Conservation (phyloP, 805 yeast genomes). For the Lachancea nothofagi region DNA sequence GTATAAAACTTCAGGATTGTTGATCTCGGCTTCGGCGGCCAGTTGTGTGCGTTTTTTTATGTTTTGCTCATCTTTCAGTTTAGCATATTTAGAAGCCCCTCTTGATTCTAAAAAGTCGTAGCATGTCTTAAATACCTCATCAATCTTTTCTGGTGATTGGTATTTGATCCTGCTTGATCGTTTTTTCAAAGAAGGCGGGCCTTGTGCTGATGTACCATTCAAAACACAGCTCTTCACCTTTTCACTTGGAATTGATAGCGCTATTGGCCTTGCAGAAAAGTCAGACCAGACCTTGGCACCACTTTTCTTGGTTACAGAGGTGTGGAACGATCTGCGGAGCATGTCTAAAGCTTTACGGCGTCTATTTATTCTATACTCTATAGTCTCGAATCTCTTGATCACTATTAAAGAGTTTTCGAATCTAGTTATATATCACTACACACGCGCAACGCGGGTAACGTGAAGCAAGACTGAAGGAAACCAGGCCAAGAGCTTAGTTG, state of each 20-base stretch:
- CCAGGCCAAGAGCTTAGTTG: too few species aligned
- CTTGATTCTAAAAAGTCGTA: constrained; percentile 49
- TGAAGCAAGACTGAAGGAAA: too few species aligned
- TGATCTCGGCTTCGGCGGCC: constrained; percentile 56
- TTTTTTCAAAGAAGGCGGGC: constrained; percentile 50
- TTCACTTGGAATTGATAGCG: constrained; percentile 27
- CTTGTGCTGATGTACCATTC: constrained; percentile 34
- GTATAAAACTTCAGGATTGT: constrained; percentile 81
- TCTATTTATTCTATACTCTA: background rate
- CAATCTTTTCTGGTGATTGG: constrained; percentile 61
- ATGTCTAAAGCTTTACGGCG: constrained; percentile 5
- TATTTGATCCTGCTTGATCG: constrained; percentile 46
- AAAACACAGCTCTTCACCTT: constrained; percentile 30
- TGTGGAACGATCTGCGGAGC: constrained; percentile 24
- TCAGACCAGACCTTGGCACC: constrained; percentile 28
- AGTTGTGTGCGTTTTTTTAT: constrained; percentile 31
- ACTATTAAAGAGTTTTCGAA: too few species aligned
- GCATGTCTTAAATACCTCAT: constrained; percentile 68
- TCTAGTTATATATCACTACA: too few species aligned
- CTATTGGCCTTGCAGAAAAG: constrained; percentile 20
- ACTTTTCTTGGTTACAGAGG: constrained; percentile 12
- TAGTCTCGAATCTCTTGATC: too few species aligned
- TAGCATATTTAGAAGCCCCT: constrained; percentile 37
- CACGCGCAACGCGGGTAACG: too few species aligned
- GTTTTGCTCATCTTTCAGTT: constrained; percentile 23